These are phyloP conservation scores for Trypanosoma rangeli DNA, from an alignment of 208 protist genomes.

Conservation along the genomic window DNA sequence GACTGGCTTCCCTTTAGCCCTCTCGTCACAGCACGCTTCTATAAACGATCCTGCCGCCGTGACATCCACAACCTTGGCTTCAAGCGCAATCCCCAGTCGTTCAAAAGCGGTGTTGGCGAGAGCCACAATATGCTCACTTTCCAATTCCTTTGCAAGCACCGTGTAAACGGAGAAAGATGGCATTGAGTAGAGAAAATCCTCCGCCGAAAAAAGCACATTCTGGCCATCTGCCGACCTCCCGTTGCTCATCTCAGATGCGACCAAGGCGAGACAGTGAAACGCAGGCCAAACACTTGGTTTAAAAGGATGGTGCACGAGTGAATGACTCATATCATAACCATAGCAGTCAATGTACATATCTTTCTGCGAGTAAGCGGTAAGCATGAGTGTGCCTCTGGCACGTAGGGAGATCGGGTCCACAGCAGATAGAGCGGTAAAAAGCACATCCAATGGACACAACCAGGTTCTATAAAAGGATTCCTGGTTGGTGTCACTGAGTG, in stretches of 20 bases:
- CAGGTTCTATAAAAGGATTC: constrained; percentile 77
- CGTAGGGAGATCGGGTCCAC: constrained; percentile 60
- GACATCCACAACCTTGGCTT: constrained; percentile 41
- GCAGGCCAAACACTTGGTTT: constrained; percentile 79
- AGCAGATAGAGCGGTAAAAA: constrained; percentile 61
- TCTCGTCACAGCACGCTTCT: constrained; percentile 52
- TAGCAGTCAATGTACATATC: constrained; percentile 64
- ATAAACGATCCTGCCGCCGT: constrained; percentile 38
- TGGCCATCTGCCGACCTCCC: constrained; percentile 41
- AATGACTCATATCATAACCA: constrained; percentile 82
- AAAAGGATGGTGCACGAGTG: constrained; percentile 88
- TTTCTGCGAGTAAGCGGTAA: constrained; percentile 55
- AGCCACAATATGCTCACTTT: constrained; percentile 40
- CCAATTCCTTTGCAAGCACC: constrained; percentile 35
- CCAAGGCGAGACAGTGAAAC: constrained; percentile 80
- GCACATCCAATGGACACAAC: constrained; percentile 54
- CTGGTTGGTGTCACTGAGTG: constrained; percentile 64
- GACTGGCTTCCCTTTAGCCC: constrained; percentile 35
- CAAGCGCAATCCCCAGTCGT: constrained; percentile 65
- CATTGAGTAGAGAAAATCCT: constrained; percentile 84
- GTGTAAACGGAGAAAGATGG: constrained; percentile 71
- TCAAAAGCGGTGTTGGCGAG: constrained; percentile 69
- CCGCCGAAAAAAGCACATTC: constrained; percentile 72
- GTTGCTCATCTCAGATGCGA: constrained; percentile 85
- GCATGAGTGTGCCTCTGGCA: constrained; percentile 65